These are phyloP conservation scores for Neofusicoccum parvum DNA, from an alignment of 2,329 filamentous ascomycete genomes.

Conservation along the genomic window DNA sequence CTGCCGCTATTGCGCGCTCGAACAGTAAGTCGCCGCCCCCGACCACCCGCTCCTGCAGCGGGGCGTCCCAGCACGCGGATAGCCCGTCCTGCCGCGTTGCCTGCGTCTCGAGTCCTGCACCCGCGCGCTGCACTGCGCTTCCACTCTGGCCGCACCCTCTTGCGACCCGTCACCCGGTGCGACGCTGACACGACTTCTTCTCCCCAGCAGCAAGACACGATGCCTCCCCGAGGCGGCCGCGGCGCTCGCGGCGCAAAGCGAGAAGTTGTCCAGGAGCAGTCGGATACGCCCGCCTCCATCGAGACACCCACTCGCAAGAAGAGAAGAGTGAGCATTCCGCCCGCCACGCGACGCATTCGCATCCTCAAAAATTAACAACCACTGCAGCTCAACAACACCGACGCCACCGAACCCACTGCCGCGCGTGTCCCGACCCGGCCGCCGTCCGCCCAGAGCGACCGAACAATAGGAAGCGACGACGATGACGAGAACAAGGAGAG, in stretches of 20 bases:
- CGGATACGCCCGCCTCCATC: constrained; percentile 51
- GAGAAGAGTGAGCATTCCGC: constrained; percentile 42
- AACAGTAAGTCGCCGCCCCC: constrained; percentile 30
- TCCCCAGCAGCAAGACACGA: neutral
- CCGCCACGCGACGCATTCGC: neutral
- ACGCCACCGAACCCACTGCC: constrained; percentile 27
- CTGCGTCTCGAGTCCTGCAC: constrained; percentile 25
- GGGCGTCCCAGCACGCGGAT: constrained; percentile 27
- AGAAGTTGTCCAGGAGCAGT: constrained; percentile 25
- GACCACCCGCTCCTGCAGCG: constrained; percentile 24
- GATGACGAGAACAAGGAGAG: constrained; percentile 43
- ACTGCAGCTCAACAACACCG: constrained; percentile 38
- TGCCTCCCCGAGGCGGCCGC: constrained; percentile 20
- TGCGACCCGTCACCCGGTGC: neutral
- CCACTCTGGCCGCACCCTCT: neutral
- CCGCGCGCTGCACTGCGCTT: neutral
- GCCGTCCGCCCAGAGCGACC: constrained; percentile 39
- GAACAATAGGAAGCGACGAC: constrained; percentile 43
- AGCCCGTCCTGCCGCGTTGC: constrained; percentile 36
- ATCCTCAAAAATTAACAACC: neutral
- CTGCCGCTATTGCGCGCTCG: neutral
- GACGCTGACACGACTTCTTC: neutral
- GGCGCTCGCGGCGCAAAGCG: constrained; percentile 22
- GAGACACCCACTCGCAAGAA: constrained; percentile 52
- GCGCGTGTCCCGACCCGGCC: constrained; percentile 32